phyloP scores from a whole-genome alignment of 768 basidiomycete species.

The Lactarius hatsudake region DNA sequence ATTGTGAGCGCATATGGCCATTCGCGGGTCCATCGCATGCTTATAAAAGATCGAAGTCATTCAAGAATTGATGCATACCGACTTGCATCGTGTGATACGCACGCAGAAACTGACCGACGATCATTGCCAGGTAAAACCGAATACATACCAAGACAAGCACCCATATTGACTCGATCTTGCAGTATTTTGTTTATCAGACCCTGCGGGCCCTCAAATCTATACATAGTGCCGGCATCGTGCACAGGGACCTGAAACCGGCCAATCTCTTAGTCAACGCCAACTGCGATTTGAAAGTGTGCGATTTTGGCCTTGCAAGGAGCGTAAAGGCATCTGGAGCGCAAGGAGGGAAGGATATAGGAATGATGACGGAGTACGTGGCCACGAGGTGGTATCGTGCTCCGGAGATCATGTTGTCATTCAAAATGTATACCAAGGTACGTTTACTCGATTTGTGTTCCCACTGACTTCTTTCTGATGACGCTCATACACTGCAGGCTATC shows the following conservation, averaged over 20 bases:
- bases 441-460: neutral
- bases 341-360: conserved; percentile 58
- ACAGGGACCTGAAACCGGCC: conserved; percentile 80
- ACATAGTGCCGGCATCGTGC: conserved; percentile 80
- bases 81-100: conserved; percentile 86
- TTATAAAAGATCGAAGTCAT: conserved; percentile 48
- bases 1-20: conserved; percentile 47
- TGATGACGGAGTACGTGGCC: conserved; percentile 86
- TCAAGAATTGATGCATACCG: conserved; percentile 89
- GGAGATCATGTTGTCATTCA: conserved; percentile 94
- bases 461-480: neutral
- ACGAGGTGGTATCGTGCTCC: conserved; percentile 93
- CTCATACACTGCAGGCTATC: conserved; percentile 46
- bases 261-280: conserved; percentile 87
- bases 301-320: conserved; percentile 80
- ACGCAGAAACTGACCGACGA: conserved; percentile 90
- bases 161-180: conserved; percentile 27
- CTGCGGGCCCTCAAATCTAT: conserved; percentile 86
- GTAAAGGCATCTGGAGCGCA: conserved; percentile 51
- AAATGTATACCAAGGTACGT: conserved; percentile 73
- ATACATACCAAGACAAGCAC: neutral
- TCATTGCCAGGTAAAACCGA: conserved; percentile 63
- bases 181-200: conserved; percentile 83
- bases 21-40: neutral
- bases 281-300: conserved; percentile 86